Base-by-base conservation (phyloP, 768 basidiomycete species). In the Pulveroboletus frians region DNA sequence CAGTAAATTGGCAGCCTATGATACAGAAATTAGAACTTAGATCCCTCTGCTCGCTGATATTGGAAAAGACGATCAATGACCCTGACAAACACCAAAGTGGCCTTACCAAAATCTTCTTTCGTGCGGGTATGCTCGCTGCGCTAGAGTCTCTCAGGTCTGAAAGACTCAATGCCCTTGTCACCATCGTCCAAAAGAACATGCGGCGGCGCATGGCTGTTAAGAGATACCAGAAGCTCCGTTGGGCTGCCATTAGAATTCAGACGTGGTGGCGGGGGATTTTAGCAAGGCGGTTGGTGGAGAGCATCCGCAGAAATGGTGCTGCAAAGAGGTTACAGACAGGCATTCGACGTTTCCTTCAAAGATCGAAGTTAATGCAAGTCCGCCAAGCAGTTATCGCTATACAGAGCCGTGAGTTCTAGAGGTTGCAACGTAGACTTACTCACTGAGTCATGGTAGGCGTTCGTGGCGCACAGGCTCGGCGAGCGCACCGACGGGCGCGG, bases 81-180 rank as follows among this genome's bases (percentile, higher is more conserved):
- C 79, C 85, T 7, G 94, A 97, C 76, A 97, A 95, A 75, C 96
- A 93, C 69, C 96, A 99, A 71, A 84, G 85, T 62, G 96, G 96
- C 58, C 77, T 93, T 26, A 98, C 91, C 23, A 99, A 99, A 72
- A 97, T 99, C 58, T 99, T 99, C 74, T 98, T 99, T 79, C 83
- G 96, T 52, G 94, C 96, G 11, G 96, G 96, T 55, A 97, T 98
- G 92, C 85, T 99, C 47, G 95, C 96, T 23, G 88, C 88, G 6
- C 77, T 99, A 39, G 96, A 99, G 71, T 82, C 90, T 14, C 76
- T 94, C 47, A 88, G 96, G 35, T 84, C 92, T 7, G 84, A 88
- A 52, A 78, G 89, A 51, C 78, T 98, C 46, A 94, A 95, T 63
- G 75, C 84, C 18, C 81, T 99, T 71, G 92, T 94, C 52, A 96